phyloP scores from a whole-genome alignment of 2,329 filamentous ascomycete genomes.

The Tympanopsis confertula region DNA sequence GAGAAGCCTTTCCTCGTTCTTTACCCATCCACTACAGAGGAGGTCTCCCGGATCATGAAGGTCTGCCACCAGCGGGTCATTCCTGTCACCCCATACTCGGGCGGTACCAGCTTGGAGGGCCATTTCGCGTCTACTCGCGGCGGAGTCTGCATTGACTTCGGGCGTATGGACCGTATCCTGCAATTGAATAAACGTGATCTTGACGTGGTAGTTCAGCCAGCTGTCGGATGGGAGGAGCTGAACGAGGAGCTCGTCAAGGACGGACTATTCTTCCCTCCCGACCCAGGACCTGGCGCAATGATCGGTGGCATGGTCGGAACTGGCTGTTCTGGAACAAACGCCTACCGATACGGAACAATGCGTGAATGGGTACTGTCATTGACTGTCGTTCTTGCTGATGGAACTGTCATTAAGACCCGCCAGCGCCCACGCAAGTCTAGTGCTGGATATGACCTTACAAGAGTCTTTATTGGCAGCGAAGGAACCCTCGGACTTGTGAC shows the following conservation, averaged over 20 bases:
- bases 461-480: slow-evolving; percentile 59
- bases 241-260: slow-evolving; percentile 51
- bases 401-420: slow-evolving; percentile 56
- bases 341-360: slow-evolving; percentile 61
- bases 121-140: slow-evolving; percentile 58
- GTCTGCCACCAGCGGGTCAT: slow-evolving; percentile 50
- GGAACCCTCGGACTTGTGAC: slow-evolving; percentile 63
- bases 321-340: slow-evolving; percentile 52
- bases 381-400: slow-evolving; percentile 61
- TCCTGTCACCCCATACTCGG: slow-evolving; percentile 37
- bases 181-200: slow-evolving; percentile 53
- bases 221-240: slow-evolving; percentile 55
- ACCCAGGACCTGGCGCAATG: slow-evolving; percentile 50
- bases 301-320: slow-evolving; percentile 54
- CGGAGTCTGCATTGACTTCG: slow-evolving; percentile 61
- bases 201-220: slow-evolving; percentile 62
- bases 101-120: slow-evolving; percentile 54
- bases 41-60: slow-evolving; percentile 51
- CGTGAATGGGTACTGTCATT: slow-evolving; percentile 65
- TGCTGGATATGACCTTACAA: slow-evolving; percentile 62
- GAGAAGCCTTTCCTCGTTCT: slow-evolving; percentile 52
- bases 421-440: slow-evolving; percentile 56
- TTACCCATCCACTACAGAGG: slow-evolving; percentile 50
- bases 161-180: slow-evolving; percentile 54
- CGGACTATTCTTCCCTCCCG: slow-evolving; percentile 58